Base-by-base conservation (phyloP, 2,329 filamentous ascomycete species). In the Neofusicoccum kwambonambiense region DNA sequence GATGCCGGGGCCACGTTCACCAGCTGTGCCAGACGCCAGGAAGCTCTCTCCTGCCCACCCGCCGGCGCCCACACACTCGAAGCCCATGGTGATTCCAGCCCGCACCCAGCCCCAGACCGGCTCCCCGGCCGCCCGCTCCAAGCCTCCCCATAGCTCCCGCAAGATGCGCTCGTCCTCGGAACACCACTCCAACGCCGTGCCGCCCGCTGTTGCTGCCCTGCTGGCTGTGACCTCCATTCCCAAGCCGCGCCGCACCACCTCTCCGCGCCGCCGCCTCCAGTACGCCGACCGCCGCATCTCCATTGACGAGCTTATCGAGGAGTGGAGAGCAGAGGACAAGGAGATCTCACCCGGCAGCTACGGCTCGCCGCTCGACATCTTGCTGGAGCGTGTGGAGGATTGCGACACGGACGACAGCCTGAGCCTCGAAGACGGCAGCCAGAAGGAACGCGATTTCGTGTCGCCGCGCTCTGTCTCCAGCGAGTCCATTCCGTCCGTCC, bases 181-280 rank as follows among this genome's bases (percentile, higher is more conserved):
- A 67, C 80, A 82, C 72, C 76, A 76, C 68, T 76, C 74, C 66
- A 80, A 76, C 69, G 79, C 80, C 9, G 71, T 87, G 4, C 83
- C 84, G 15, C 79, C 82, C n/a, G 81, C 84, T 22, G 81, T 87
- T 58, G 84, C 84, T 31, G 84, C 84, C 9, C 76, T 89, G 64
- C 76, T 89, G 39, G 83, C 86, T 64, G 81, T 86, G 51, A 89
- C 86, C 1, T 77, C 84, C 2, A 88, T 89, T 56, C 86, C 86
- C 3, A 80, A 81, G 19, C 83, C 82, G 65, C 73, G 70, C 27
- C 67, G 60, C 8, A 19, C 56, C 31, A 75, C 75, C 49, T 75
- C 75, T 51, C 77, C 75, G 3, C 74, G 76, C 67, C 76, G 76
- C 9, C 75, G 75, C 12, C 56, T 52, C 6, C 67, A 75, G 75